phyloP scores from a whole-genome alignment of 345 rosid genomes.

The Orychophragmus violaceus region DNA sequence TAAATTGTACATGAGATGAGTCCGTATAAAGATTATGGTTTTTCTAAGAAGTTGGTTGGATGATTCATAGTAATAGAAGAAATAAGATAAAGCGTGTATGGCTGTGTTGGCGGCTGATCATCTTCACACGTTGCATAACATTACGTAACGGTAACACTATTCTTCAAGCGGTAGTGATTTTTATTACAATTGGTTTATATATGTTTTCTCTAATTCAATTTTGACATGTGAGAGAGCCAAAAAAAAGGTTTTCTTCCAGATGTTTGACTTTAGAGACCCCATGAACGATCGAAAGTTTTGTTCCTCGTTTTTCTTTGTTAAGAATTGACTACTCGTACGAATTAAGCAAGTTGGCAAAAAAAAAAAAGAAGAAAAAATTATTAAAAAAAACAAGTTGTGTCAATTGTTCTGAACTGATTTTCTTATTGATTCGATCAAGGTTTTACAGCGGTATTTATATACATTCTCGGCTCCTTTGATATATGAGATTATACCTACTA shows the following conservation, averaged over 20 bases:
- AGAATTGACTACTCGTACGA: not conserved
- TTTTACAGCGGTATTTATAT: too few relatives aligned
- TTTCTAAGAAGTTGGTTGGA: conserved; percentile 6
- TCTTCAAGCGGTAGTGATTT: not conserved
- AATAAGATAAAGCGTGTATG: conserved; percentile 26
- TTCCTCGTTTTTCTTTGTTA: not conserved
- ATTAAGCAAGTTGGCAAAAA: not conserved
- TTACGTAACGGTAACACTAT: conserved; percentile 20
- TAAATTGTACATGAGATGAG: conserved; percentile 18
- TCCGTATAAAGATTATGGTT: conserved; percentile 14
- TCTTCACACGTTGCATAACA: conserved; percentile 28
- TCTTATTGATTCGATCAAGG: too few relatives aligned
- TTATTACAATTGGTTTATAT: not conserved
- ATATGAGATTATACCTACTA: too few relatives aligned
- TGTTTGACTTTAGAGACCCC: conserved; percentile 15
- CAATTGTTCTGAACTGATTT: too few relatives aligned
- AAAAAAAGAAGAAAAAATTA: not conserved
- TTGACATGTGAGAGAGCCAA: not conserved
- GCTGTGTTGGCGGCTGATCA: conserved; percentile 34
- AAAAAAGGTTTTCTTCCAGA: not conserved
- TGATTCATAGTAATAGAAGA: not conserved
- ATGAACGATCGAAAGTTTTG: not conserved
- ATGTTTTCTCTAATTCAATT: not conserved
- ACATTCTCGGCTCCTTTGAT: too few relatives aligned
- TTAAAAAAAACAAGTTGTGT: too few relatives aligned